Evolutionary conservation across 1,284 basidiomycete species (phyloP), one percentile per base, ranked within the genome.

Genomic region (Bjerkandera adusta): DNA sequence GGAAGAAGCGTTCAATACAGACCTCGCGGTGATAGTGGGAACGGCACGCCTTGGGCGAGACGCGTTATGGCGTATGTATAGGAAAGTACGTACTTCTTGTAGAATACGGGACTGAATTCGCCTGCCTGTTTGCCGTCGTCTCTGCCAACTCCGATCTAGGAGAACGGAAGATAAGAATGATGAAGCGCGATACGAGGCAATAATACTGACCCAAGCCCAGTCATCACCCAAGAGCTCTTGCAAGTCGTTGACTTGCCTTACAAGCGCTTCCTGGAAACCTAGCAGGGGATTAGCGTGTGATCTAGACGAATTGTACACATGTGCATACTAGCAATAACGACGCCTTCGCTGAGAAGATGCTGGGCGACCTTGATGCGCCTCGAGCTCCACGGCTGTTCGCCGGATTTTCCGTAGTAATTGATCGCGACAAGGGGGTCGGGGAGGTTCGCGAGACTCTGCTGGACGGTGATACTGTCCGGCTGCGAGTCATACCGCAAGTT

Each of bases 31-130:
- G 4, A n/a, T 15, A 47, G 11, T 3, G 24, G 2, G 15, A 3
- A 34, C 10, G 15, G 26, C 12, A 30, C 7, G 21, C 25, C 4
- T 27, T n/a, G n/a, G n/a, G n/a, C n/a, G n/a, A n/a, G n/a, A n/a
- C n/a, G n/a, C n/a, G n/a, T n/a, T n/a, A n/a, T n/a, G n/a, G n/a
- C n/a, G n/a, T n/a, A n/a, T n/a, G n/a, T n/a, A n/a, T n/a, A n/a
- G n/a, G 13, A 35, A 12, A 15, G 16, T 24, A 49, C 69, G 16
- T 51, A 77, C 72, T 67, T 74, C 53, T 78, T 74, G 63, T 71
- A 86, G 61, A 84, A 85, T 48, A 85, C 76, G 0, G 83, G 79
- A 50, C 73, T 76, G 61, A 79, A 84, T 60, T 85, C 83, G 30
- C 83, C 83, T 1, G 67, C 71, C 21, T 65, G 51, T 10, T 65